Evolutionary conservation across 2,329 filamentous ascomycete species (phyloP).

Genomic region (Tetracladium maxilliforme): DNA sequence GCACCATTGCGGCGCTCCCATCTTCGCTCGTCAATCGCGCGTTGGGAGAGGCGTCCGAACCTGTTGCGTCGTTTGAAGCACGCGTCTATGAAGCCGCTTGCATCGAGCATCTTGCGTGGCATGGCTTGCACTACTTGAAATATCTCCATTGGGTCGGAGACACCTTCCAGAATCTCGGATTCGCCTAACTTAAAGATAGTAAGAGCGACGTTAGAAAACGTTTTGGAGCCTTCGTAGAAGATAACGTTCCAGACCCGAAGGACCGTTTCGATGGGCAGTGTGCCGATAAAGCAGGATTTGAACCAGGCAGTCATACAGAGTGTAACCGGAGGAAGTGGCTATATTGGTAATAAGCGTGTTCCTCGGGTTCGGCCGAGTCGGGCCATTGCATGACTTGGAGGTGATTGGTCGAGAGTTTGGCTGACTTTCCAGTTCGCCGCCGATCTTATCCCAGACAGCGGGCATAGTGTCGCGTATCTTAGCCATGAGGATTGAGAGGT

Average conservation of each 20-base stretch:
- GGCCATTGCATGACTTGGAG: too few species aligned
- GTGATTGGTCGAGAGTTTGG: constrained; percentile 10
- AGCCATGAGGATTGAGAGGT: constrained; percentile 85
- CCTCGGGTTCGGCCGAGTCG: too few species aligned
- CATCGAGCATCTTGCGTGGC: constrained; percentile 67
- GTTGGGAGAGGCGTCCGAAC: constrained; percentile 70
- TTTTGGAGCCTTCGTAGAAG: constrained; percentile 90
- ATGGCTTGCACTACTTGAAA: constrained; percentile 87
- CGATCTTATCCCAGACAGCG: constrained; percentile 75
- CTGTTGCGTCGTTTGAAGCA: constrained; percentile 71
- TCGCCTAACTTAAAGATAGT: constrained; percentile 87
- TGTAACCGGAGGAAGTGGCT: constrained; percentile 74
- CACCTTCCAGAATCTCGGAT: constrained; percentile 57
- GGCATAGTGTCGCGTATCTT: constrained; percentile 73
- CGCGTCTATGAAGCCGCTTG: constrained; percentile 67
- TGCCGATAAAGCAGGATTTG: constrained; percentile 93
- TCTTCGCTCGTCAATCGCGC: constrained; percentile 63
- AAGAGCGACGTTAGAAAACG: constrained; percentile 80
- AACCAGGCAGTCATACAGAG: constrained; percentile 94
- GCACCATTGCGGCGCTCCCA: too few species aligned
- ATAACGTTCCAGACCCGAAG: constrained; percentile 91
- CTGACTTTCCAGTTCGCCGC: constrained; percentile 49
- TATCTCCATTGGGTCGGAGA: constrained; percentile 84
- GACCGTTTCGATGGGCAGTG: constrained; percentile 79
- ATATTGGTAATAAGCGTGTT: too few species aligned